phyloP scores from a whole-genome alignment of 352 stramenopile genomes.

The Pythium phragmiticola region DNA sequence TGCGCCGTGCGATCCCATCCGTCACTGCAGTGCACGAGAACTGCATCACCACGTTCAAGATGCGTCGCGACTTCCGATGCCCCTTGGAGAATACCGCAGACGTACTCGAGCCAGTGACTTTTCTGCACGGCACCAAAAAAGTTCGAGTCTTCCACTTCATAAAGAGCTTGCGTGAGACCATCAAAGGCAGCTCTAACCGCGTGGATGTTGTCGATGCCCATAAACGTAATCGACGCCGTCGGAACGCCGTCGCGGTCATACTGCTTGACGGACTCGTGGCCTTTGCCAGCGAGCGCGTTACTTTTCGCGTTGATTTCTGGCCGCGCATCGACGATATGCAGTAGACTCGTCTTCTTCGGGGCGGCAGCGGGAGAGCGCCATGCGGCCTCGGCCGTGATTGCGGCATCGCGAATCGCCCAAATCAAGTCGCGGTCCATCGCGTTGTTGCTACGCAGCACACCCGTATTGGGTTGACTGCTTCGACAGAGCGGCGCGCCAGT shows the following conservation, averaged over 20 bases:
- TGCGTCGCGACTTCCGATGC: slow-evolving; percentile 72
- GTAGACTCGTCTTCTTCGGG: slow-evolving; percentile 70
- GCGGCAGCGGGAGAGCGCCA: slow-evolving; percentile 24
- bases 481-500: slow-evolving; percentile 93
- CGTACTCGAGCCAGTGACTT: slow-evolving; percentile 81
- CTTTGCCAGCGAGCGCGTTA: slow-evolving; percentile 89
- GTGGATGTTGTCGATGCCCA: slow-evolving; percentile 89
- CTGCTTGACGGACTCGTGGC: slow-evolving; percentile 87
- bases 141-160: slow-evolving; percentile 84
- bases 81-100: slow-evolving; percentile 75
- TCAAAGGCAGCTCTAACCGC: slow-evolving; percentile 75
- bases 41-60: slow-evolving; percentile 70
- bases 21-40: slow-evolving; percentile 85
- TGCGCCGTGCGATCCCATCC: slow-evolving; percentile 85
- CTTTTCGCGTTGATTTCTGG: slow-evolving; percentile 90
- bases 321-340: slow-evolving; percentile 90
- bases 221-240: slow-evolving; percentile 81
- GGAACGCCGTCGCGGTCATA: slow-evolving; percentile 75
- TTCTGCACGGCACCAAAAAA: slow-evolving; percentile 87
- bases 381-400: slow-evolving; percentile 46
- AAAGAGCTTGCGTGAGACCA: slow-evolving; percentile 66
- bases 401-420: slow-evolving; percentile 82
- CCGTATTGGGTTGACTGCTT: slow-evolving; percentile 94
- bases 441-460: slow-evolving; percentile 92
- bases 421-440: slow-evolving; percentile 90